Conservation (phyloP, 495 filamentous ascomycete species). For the Penicillium malachiteum region DNA sequence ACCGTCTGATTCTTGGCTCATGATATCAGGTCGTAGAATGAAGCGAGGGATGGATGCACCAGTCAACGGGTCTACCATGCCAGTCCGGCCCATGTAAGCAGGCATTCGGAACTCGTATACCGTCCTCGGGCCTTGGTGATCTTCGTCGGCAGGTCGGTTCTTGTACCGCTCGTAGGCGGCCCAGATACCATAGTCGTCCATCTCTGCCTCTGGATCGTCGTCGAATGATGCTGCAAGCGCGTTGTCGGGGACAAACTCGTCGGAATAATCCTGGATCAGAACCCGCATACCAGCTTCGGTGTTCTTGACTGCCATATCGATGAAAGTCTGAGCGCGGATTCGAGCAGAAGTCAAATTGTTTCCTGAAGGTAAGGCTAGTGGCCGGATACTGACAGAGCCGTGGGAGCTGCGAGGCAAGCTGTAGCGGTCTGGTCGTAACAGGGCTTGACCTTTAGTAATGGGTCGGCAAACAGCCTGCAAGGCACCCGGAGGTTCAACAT, state of each 20-base stretch:
- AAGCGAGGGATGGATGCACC: slow-evolving; percentile 42
- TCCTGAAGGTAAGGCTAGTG: slow-evolving; percentile 42
- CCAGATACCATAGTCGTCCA: slow-evolving; percentile 41
- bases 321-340: slow-evolving; percentile 49
- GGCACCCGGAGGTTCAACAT: slow-evolving; percentile 63
- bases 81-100: slow-evolving; percentile 44
- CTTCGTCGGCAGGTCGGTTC: slow-evolving; percentile 17
- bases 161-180: slow-evolving; percentile 28
- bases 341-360: slow-evolving; percentile 49
- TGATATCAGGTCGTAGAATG: slow-evolving; percentile 45
- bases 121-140: slow-evolving; percentile 37
- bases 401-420: slow-evolving; percentile 48
- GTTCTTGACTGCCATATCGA: slow-evolving; percentile 48
- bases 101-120: slow-evolving; percentile 47
- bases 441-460: slow-evolving; percentile 45
- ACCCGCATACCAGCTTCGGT: slow-evolving; percentile 43
- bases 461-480: slow-evolving; percentile 72
- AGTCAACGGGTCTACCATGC: slow-evolving; percentile 25
- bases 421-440: slow-evolving; percentile 50
- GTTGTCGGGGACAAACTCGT: slow-evolving; percentile 40
- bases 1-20: slow-evolving; percentile 44
- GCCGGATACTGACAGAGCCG: slow-evolving; percentile 43
- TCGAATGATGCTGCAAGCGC: slow-evolving; percentile 31
- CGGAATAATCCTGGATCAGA: slow-evolving; percentile 45
- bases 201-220: slow-evolving; percentile 35